Base-by-base conservation (phyloP, 768 basidiomycete genomes). In the Agrocybe praecox region DNA sequence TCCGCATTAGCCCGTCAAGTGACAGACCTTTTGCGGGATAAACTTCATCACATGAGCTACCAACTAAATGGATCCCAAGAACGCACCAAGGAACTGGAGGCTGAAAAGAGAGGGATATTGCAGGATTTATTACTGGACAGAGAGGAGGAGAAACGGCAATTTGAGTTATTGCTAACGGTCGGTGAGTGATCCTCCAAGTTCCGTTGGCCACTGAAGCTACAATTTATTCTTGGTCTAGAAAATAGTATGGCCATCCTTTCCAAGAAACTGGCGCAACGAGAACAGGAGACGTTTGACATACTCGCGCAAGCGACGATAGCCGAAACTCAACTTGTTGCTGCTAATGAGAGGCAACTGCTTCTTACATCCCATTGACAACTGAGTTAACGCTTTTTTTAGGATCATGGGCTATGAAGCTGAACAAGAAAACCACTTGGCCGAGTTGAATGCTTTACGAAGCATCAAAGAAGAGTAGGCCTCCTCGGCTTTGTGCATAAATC, bases 11-110 rank as follows among this genome's bases (percentile, higher is more conserved):
- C 76, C 4, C 67, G 70, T 29, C 69, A 75, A 43, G 74, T 77
- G 6, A 73, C 67, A 2, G 76, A 77, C 42, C 62, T 79, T 4
- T 65, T 77, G 1, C 70, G 76, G 21, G 73, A 76, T 53, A 77
- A 78, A 53, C 64, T 76, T 0, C 69, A 74, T 45, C 59, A 71
- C 46, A 64, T 73, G 17, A 66, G 72, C 1, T 63, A 69, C 8
- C 69, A 73, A 44, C 60, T 77, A 0, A 73, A 71, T 1, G 73
- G 75, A 17, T 46, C 71, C 1, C 70, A 69, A 49, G 63, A 55
- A 6, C 69, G 70, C 5, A 60, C 76, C 18, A 65, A 63, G 12
- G 76, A 76, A n/a, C 65, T 79, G 0, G 77, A 78, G 57, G 57
- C 54, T 2, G 71, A 70, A 47, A 74, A 75, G 51, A 56, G 63